Base-by-base conservation (phyloP, 192 early-diverging fungal species). In the Hyaloraphidium curvatum region DNA sequence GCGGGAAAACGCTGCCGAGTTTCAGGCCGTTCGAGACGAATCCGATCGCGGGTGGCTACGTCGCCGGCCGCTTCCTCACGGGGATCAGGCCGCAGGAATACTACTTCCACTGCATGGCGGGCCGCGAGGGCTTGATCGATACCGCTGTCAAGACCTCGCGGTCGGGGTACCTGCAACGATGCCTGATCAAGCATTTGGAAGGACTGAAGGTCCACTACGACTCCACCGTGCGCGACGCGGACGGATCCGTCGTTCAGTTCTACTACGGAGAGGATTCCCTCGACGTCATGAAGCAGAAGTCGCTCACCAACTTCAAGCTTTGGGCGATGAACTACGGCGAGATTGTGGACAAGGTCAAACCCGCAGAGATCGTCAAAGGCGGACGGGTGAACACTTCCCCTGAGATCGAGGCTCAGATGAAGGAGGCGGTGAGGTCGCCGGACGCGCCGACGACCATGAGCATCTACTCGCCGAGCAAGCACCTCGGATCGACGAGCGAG, bases 111-210 rank as follows among this genome's bases (percentile, higher is more conserved):
- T 83, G 89, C 60, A 99, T 99, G 95, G 93, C 92, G 55, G 95
- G 95, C 61, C 85, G 95, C 68, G 95, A 99, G 75, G 95, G 95
- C 55, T 71, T 99, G n/a, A 97, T 99, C 53, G 95, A 99, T 73
- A 99, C 95, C 4, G 95, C 95, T 55, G 95, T 99, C 65, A 99
- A 99, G 73, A 99, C 95, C 0, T 91, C 93, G 40, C 82, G 89
- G 55, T 97, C 95, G 14, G 95, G 95, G 28, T 99, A 99, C 62
- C 68, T 99, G 55, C 95, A 99, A 67, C 86, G 95, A 62, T 97
- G 95, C 73, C 75, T 99, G 55, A 93, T 99, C 63, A 99, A 99
- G 75, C 91, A 93, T 57, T 65, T 99, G 62, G 95, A 99, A 74
- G 88, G 91, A 40, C 70, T 97, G 39, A 69, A 68, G 39, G 92